A percentile compares a stretch with the other conserved stretches of the same genome.
phyloP scores from a whole-genome alignment of 2,329 filamentous ascomycete genomes.

The Pyrenochaeta sp. region DNA sequence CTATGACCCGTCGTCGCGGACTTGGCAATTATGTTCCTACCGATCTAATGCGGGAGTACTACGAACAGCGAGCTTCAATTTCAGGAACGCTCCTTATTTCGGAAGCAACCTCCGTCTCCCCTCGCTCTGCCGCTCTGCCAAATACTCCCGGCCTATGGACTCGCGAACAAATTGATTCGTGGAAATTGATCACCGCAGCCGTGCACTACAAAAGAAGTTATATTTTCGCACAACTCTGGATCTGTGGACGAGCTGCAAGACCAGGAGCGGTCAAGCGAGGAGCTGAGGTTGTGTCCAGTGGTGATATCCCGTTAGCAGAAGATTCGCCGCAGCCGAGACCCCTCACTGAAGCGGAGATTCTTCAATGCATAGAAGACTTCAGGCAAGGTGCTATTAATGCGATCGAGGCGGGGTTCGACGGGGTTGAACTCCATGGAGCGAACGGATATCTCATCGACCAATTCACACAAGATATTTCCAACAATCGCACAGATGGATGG shows the following conservation, averaged over 20 bases:
- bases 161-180: constrained; percentile 55
- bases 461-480: constrained; percentile 68
- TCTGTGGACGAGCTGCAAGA: constrained; percentile 63
- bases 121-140: constrained; percentile 48
- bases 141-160: constrained; percentile 66
- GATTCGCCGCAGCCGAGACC: constrained; percentile 33
- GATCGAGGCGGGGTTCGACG: constrained; percentile 65
- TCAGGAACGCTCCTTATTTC: constrained; percentile 65
- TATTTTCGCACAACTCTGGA: constrained; percentile 69
- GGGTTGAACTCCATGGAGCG: constrained; percentile 64
- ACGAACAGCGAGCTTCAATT: constrained; percentile 59
- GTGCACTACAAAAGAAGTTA: constrained; percentile 67
- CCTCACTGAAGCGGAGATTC: constrained; percentile 49
- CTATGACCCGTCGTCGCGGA: too few species aligned
- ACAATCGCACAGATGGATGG: constrained; percentile 60
- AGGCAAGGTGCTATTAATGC: constrained; percentile 54
- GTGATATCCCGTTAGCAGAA: constrained; percentile 43
- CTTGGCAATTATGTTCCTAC: too few species aligned
- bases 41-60: constrained; percentile 52
- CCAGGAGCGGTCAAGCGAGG: constrained; percentile 37
- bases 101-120: constrained; percentile 63
- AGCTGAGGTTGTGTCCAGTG: constrained; percentile 35
- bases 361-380: constrained; percentile 44
- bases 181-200: constrained; percentile 65
- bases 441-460: constrained; percentile 73